A percentile compares a stretch with the other conserved stretches of the same genome.
Evolutionary conservation across 495 filamentous ascomycete genomes (phyloP).

Genomic region (Penicillium egyptiacum): DNA sequence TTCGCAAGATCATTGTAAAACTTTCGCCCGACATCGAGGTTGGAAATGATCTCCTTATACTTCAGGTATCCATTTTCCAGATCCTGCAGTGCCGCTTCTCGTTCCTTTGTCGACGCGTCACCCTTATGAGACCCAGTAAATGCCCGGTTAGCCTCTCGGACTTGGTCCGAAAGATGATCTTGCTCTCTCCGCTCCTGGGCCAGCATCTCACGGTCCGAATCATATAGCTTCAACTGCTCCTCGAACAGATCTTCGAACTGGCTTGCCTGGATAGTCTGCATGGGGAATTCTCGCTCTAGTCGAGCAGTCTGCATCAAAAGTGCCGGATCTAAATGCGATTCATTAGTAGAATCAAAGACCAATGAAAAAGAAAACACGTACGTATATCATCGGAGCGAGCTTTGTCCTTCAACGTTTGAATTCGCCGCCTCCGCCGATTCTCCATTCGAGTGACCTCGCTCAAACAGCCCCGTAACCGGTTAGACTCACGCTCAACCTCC

Average conservation of each 20-base stretch:
- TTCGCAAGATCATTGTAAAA: constrained; percentile 96
- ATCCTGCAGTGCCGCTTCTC: constrained; percentile 82
- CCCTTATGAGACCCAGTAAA: constrained; percentile 71
- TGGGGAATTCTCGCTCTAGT: constrained; percentile 81
- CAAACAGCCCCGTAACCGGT: constrained; percentile 68
- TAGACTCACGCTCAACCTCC: constrained; percentile 74
- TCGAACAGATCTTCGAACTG: constrained; percentile 94
- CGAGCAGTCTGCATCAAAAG: constrained; percentile 80
- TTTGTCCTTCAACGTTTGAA: constrained; percentile 73
- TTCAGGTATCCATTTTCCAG: constrained; percentile 91
- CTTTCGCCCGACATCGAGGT: constrained; percentile 84
- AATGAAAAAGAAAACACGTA: constrained; percentile 29
- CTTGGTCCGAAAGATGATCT: constrained; percentile 62
- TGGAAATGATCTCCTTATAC: constrained; percentile 90
- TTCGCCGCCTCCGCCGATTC: constrained; percentile 69
- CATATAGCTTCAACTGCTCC: constrained; percentile 74
- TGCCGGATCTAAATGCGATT: constrained; percentile 52
- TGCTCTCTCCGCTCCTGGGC: constrained; percentile 74
- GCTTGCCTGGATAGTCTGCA: constrained; percentile 75
- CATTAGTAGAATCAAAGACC: background rate
- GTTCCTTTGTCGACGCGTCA: constrained; percentile 70
- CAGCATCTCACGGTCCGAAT: constrained; percentile 68
- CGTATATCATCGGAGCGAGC: constrained; percentile 87
- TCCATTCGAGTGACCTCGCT: constrained; percentile 84
- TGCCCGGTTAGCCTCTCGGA: constrained; percentile 72